phyloP scores from a whole-genome alignment of 2,329 filamentous ascomycete species.

The Dryadomyces quercivorus region DNA sequence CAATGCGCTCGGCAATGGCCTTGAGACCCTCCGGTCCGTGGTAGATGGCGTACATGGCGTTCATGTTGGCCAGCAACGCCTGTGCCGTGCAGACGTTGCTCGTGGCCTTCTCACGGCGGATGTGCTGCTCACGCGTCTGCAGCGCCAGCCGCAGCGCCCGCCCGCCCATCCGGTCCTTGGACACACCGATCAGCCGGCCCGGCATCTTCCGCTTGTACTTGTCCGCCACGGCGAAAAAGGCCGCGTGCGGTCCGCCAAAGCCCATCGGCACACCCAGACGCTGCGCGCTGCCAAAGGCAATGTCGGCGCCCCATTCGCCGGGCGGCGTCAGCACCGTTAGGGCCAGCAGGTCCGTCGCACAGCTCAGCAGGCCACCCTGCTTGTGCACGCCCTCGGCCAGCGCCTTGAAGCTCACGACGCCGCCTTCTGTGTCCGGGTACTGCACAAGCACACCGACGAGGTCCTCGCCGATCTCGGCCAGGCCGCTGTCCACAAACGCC shows the following conservation, averaged over 20 bases:
- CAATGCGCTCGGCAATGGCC: constrained; percentile 67
- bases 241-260: constrained; percentile 88
- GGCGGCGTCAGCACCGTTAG: constrained; percentile 80
- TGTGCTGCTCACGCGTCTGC: constrained; percentile 93
- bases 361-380: constrained; percentile 67
- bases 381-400: constrained; percentile 70
- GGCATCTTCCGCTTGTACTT: constrained; percentile 93
- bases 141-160: constrained; percentile 72
- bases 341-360: constrained; percentile 80
- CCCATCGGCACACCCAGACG: constrained; percentile 86
- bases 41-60: constrained; percentile 85
- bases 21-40: constrained; percentile 78
- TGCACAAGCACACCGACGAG: constrained; percentile 86
- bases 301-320: constrained; percentile 88
- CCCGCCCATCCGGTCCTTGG: constrained; percentile 77
- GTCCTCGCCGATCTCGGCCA: constrained; percentile 67
- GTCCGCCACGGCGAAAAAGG: constrained; percentile 86
- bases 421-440: constrained; percentile 83
- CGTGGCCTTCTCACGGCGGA: constrained; percentile 89
- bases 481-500: constrained; percentile 40
- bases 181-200: constrained; percentile 78
- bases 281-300: constrained; percentile 88
- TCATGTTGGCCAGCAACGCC: constrained; percentile 90
- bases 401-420: constrained; percentile 59
- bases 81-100: constrained; percentile 97